A percentile compares a stretch with the other conserved stretches of the same genome.
phyloP scores from a whole-genome alignment of 2,329 filamentous ascomycete genomes.

The Fusarium continuum region DNA sequence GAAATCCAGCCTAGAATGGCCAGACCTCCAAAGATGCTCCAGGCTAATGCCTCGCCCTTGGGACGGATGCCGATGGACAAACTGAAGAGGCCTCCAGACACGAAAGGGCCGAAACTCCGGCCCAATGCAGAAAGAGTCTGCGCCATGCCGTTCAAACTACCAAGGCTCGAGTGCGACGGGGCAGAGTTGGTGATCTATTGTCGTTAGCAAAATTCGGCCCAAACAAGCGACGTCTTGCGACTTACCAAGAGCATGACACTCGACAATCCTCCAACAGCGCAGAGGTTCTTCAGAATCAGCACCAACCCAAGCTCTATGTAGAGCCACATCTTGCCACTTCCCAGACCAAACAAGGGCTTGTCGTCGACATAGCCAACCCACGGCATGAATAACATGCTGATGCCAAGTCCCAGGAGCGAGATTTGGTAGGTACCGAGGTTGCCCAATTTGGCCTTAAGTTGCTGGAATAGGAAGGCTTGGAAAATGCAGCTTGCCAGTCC shows the following conservation, averaged over 20 bases:
- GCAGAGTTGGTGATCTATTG: conserved; percentile 89
- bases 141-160: conserved; percentile 90
- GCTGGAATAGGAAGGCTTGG: conserved; percentile 85
- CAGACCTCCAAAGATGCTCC: conserved; percentile 87
- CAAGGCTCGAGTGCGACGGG: conserved; percentile 83
- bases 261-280: conserved; percentile 87
- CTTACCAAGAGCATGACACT: conserved; percentile 86
- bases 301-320: conserved; percentile 84
- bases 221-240: not conserved
- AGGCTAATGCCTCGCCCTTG: conserved; percentile 86
- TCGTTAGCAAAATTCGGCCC: not conserved
- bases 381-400: conserved; percentile 88
- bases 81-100: conserved; percentile 88
- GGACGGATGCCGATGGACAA: conserved; percentile 76
- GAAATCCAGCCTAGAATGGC: conserved; percentile 82
- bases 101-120: conserved; percentile 85
- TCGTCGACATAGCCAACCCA: conserved; percentile 83
- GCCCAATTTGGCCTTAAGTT: conserved; percentile 79
- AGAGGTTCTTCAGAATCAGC: conserved; percentile 88
- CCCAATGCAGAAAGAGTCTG: conserved; percentile 94
- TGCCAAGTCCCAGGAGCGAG: conserved; percentile 79
- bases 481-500: conserved; percentile 88
- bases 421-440: conserved; percentile 86
- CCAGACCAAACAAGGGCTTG: conserved; percentile 63
- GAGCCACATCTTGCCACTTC: conserved; percentile 73